These are phyloP conservation scores for Phytophthora idaei DNA, from an alignment of 352 stramenopile genomes.

Conservation along the genomic window DNA sequence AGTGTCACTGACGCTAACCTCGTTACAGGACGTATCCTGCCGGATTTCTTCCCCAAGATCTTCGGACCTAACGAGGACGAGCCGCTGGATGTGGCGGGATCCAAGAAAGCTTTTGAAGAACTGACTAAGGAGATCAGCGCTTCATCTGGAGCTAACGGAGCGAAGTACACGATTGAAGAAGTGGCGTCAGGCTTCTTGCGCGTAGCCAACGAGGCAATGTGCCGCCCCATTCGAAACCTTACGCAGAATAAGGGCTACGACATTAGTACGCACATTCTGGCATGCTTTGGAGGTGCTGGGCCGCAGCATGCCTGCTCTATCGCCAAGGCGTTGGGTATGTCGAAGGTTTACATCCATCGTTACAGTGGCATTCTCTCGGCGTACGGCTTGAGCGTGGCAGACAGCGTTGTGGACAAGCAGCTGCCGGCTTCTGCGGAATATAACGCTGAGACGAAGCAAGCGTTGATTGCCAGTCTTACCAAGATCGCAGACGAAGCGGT, in stretches of 20 bases:
- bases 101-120: slow-evolving; percentile 90
- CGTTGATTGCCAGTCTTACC: slow-evolving; percentile 51
- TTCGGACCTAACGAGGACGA: slow-evolving; percentile 98
- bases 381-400: slow-evolving; percentile 96
- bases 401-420: slow-evolving; percentile 98
- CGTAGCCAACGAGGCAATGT: slow-evolving; percentile 99
- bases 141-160: slow-evolving; percentile 54
- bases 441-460: slow-evolving; percentile 50
- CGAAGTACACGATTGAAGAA: slow-evolving; percentile 90
- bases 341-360: slow-evolving; percentile 97
- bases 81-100: slow-evolving; percentile 95
- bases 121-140: slow-evolving; percentile 91
- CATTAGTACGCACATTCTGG: slow-evolving; percentile 95
- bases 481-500: slow-evolving; percentile 65
- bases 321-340: slow-evolving; percentile 96
- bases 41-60: slow-evolving; percentile 98
- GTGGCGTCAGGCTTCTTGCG: slow-evolving; percentile 98
- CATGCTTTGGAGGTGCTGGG: slow-evolving; percentile 98
- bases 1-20: slow-evolving; percentile 99
- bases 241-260: slow-evolving; percentile 99
- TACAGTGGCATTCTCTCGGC: slow-evolving; percentile 98
- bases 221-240: slow-evolving; percentile 98
- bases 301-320: slow-evolving; percentile 98
- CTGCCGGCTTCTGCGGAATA: slow-evolving; percentile 86
- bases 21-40: slow-evolving; percentile 96